These are phyloP conservation scores for Torrubiella hemipterigena DNA, from an alignment of 2,329 filamentous ascomycete species.

Conservation along the genomic window DNA sequence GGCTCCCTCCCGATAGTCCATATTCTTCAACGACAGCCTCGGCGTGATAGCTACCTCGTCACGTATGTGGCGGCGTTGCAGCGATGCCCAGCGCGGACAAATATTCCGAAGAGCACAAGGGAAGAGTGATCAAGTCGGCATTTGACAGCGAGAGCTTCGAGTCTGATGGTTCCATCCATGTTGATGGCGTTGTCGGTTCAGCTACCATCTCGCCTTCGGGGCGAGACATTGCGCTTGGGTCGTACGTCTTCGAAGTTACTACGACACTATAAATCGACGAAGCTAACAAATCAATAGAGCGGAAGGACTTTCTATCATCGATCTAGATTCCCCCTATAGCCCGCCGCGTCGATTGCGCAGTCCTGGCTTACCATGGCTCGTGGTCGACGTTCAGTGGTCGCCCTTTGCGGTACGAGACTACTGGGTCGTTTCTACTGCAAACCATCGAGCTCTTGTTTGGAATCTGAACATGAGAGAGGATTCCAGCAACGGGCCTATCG, in stretches of 20 bases:
- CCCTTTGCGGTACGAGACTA: conserved; percentile 82
- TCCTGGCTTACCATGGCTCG: conserved; percentile 84
- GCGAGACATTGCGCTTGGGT: conserved; percentile 80
- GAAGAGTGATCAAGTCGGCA: conserved; percentile 51
- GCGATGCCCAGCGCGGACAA: conserved; percentile 39
- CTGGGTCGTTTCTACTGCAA: conserved; percentile 90
- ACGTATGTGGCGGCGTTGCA: conserved; percentile 1
- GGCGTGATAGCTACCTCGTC: conserved; percentile 1
- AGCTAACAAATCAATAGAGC: conserved; percentile 24
- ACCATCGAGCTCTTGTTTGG: conserved; percentile 90
- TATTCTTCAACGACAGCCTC: no score
- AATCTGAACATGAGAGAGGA: conserved; percentile 74
- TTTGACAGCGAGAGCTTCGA: conserved; percentile 84
- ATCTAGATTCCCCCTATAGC: conserved; percentile 80
- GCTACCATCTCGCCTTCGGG: conserved; percentile 89
- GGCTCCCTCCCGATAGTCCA: no score
- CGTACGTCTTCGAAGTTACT: conserved; percentile 34
- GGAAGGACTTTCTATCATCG: conserved; percentile 81
- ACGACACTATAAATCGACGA: conserved; percentile 20
- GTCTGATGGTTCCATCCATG: conserved; percentile 70
- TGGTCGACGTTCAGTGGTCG: conserved; percentile 94
- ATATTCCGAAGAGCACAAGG: conserved; percentile 33
- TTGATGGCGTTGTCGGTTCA: conserved; percentile 72
- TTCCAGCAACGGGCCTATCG: conserved; percentile 57
- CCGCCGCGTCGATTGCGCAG: conserved; percentile 70